These are phyloP conservation scores for Papiliotrema laurentii DNA, from an alignment of 1,284 basidiomycete species.

Conservation along the genomic window DNA sequence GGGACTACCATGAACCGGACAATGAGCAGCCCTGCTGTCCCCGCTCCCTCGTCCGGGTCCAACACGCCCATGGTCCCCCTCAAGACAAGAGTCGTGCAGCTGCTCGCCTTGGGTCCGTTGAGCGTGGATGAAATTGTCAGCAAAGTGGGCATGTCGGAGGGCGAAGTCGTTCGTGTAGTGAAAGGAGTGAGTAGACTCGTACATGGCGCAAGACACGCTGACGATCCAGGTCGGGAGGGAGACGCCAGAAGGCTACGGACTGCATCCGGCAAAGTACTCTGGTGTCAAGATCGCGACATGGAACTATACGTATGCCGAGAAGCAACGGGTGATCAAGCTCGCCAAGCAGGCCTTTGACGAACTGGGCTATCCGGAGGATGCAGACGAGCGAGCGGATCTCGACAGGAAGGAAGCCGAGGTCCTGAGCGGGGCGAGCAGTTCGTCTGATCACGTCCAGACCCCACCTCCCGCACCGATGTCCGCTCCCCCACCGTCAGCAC, in stretches of 20 bases:
- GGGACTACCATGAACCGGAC: conserved; percentile 6
- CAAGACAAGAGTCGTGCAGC: conserved; percentile 43
- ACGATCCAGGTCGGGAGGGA: conserved; percentile 24
- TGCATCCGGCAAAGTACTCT: conserved; percentile 37
- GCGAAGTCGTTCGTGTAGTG: conserved; percentile 39
- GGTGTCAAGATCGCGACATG: conserved; percentile 42
- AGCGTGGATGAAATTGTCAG: conserved; percentile 25
- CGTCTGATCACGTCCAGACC: neutral
- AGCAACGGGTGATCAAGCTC: conserved; percentile 24
- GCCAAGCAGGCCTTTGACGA: conserved; percentile 42
- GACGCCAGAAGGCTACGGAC: conserved; percentile 16
- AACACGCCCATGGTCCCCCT: conserved; percentile 29
- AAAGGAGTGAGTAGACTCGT: conserved; percentile 31
- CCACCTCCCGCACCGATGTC: neutral
- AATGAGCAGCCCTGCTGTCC: conserved; percentile 9
- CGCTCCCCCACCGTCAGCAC: neutral
- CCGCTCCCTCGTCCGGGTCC: neutral
- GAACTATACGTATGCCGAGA: conserved; percentile 38
- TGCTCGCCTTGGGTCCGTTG: conserved; percentile 35
- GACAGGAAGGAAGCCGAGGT: conserved; percentile 31
- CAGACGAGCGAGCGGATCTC: conserved; percentile 36
- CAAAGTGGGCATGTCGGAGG: conserved; percentile 26
- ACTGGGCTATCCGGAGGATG: conserved; percentile 26
- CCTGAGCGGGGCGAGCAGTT: conserved; percentile 23
- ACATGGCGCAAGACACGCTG: neutral